These are phyloP conservation scores for Ettlia oleoabundans DNA, from an alignment of 139 green algal genomes.

Conservation along the genomic window DNA sequence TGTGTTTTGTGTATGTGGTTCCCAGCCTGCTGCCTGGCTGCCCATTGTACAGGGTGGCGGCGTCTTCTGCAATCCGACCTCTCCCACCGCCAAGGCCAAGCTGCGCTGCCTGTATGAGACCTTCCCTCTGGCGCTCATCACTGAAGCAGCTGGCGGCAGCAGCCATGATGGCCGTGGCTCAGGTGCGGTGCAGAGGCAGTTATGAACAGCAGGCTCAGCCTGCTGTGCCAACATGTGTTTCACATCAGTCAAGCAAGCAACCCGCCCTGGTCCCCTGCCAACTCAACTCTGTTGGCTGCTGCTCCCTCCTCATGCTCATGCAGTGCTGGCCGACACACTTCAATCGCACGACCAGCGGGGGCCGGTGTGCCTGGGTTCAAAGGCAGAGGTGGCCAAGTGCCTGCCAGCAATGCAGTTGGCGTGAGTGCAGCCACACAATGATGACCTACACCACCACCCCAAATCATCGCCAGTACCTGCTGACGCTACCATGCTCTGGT, in stretches of 20 bases:
- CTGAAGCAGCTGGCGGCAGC: conserved; percentile 79
- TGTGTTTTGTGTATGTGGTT: not conserved
- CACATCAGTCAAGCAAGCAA: no score
- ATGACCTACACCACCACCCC: no score
- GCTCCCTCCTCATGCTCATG: not conserved
- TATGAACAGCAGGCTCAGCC: not conserved
- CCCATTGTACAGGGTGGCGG: conserved; percentile 67
- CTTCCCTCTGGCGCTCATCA: conserved; percentile 73
- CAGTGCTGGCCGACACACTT: conserved; percentile 25
- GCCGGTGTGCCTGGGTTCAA: conserved; percentile 65
- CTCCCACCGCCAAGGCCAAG: conserved; percentile 69
- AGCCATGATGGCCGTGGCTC: conserved; percentile 50
- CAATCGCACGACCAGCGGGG: conserved; percentile 33
- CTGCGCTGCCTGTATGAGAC: conserved; percentile 88
- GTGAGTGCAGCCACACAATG: no score
- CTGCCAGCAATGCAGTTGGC: conserved; percentile 56
- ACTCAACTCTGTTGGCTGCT: no score
- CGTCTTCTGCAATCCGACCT: conserved; percentile 85
- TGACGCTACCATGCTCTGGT: no score
- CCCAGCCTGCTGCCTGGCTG: not conserved
- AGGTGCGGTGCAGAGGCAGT: conserved; percentile 5
- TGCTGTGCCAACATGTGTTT: no score
- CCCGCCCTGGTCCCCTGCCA: no score
- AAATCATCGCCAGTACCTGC: no score
- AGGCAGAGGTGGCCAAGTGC: conserved; percentile 60